A percentile compares a stretch with the other conserved stretches of the same genome.
These are phyloP conservation scores for Stylosanthes scabra DNA, from an alignment of 331 rosid genomes.

Conservation along the genomic window DNA sequence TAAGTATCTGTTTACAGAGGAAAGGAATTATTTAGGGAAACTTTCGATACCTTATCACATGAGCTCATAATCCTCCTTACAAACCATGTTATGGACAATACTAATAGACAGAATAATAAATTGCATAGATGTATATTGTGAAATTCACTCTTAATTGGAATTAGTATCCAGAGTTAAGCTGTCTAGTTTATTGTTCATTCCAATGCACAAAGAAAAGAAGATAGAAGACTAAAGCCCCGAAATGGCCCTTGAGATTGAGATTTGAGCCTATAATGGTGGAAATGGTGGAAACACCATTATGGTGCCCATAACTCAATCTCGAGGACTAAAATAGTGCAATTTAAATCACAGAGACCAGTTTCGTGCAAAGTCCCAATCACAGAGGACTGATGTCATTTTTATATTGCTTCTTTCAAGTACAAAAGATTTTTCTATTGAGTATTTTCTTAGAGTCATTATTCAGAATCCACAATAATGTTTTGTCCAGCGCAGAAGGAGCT, in stretches of 20 bases:
- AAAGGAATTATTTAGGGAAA: slow-evolving; percentile 31
- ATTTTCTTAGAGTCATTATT: slow-evolving; percentile 9
- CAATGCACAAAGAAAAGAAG: slow-evolving; percentile 3
- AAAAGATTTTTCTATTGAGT: slow-evolving; percentile 7
- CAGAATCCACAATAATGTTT: neutral
- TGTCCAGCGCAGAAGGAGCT: slow-evolving; percentile 26
- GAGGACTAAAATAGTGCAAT: too few relatives aligned
- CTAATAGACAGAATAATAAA: neutral
- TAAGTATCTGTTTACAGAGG: slow-evolving; percentile 61
- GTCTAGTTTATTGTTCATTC: slow-evolving; percentile 7
- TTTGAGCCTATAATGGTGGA: too few relatives aligned
- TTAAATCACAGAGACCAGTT: too few relatives aligned
- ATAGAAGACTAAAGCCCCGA: neutral
- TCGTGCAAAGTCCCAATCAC: too few relatives aligned
- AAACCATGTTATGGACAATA: neutral
- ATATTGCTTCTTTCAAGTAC: slow-evolving; percentile 16
- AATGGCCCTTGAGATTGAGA: too few relatives aligned
- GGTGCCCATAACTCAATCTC: too few relatives aligned
- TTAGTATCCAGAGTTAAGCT: neutral
- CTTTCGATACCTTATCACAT: slow-evolving; percentile 21
- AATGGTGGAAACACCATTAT: too few relatives aligned
- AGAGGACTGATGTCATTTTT: neutral
- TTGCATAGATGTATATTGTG: too few relatives aligned
- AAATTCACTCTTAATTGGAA: too few relatives aligned
- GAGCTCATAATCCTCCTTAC: slow-evolving; percentile 22